Percentiles rank a stretch among this genome's conserved stretches.
Conservation (phyloP, 495 filamentous ascomycete genomes). For the Tricharina praecox region DNA sequence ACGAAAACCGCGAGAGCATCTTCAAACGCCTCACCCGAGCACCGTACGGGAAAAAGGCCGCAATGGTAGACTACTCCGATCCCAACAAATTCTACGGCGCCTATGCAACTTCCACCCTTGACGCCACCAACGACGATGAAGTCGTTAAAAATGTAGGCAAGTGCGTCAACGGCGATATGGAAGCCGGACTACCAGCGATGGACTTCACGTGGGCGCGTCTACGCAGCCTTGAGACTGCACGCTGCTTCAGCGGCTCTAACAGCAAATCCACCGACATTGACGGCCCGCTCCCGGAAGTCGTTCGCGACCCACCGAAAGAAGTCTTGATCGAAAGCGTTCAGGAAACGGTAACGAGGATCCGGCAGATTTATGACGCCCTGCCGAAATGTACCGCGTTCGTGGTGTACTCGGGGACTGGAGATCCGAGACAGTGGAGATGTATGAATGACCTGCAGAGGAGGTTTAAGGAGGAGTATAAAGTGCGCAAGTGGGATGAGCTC, state of each 20-base stretch:
- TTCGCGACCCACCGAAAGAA: slow-evolving; percentile 1
- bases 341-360: slow-evolving; percentile 41
- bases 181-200: slow-evolving; percentile 47
- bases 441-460: slow-evolving; percentile 55
- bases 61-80: slow-evolving; percentile 77
- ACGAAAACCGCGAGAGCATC: slow-evolving; percentile 60
- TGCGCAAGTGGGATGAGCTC: slow-evolving; percentile 73
- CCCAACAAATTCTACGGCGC: slow-evolving; percentile 55
- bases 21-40: slow-evolving; percentile 63
- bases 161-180: slow-evolving; percentile 53
- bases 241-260: slow-evolving; percentile 1
- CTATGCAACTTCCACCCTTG: slow-evolving; percentile 52
- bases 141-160: slow-evolving; percentile 53
- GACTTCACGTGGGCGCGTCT: slow-evolving; percentile 84
- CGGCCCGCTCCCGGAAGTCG: slow-evolving; percentile 2
- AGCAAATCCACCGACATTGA: not conserved
- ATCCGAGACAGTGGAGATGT: slow-evolving; percentile 60
- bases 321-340: slow-evolving; percentile 33
- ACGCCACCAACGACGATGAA: slow-evolving; percentile 56
- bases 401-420: slow-evolving; percentile 75
- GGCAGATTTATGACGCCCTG: slow-evolving; percentile 52
- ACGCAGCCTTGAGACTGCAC: slow-evolving; percentile 58
- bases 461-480: slow-evolving; percentile 59
- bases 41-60: slow-evolving; percentile 45
- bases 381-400: slow-evolving; percentile 75